Conservation (phyloP, 1,284 basidiomycete genomes). For the Bothia castanella region DNA sequence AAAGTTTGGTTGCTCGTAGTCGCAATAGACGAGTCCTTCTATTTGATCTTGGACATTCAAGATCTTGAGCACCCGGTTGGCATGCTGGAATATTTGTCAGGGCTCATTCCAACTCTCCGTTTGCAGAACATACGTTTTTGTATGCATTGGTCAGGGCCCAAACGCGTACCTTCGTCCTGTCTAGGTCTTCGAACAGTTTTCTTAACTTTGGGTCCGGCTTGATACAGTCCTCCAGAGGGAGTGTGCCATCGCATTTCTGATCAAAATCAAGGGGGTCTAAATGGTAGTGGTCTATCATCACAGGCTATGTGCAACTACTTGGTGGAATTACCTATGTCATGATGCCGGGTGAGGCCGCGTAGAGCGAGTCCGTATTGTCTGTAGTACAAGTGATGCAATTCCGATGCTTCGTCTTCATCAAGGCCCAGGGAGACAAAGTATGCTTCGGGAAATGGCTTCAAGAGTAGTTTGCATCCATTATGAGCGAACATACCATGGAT, state of each 20-base stretch:
- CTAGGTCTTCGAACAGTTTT: constrained; percentile 73
- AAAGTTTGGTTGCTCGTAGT: constrained; percentile 70
- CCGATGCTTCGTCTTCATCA: constrained; percentile 63
- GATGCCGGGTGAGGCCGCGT: constrained; percentile 75
- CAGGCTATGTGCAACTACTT: background rate
- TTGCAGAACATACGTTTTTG: constrained; percentile 50
- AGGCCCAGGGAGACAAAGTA: constrained; percentile 76
- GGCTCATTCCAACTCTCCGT: background rate
- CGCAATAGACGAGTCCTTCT: constrained; percentile 79
- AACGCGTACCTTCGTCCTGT: constrained; percentile 71
- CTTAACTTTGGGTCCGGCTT: constrained; percentile 60
- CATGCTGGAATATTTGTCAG: constrained; percentile 53
- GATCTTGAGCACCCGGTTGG: constrained; percentile 73
- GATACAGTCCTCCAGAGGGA: constrained; percentile 81
- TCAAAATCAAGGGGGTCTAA: constrained; percentile 86
- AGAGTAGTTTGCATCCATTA: background rate
- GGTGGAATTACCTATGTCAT: constrained; percentile 62
- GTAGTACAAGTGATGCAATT: constrained; percentile 75
- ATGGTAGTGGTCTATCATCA: constrained; percentile 4
- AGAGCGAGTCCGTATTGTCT: constrained; percentile 82
- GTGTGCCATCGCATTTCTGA: constrained; percentile 74
- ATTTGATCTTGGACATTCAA: constrained; percentile 71
- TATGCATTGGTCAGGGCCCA: constrained; percentile 85
- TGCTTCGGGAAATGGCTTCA: constrained; percentile 38
- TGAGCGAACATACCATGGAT: constrained; percentile 58